phyloP scores from a whole-genome alignment of 129 eudicot genomes.

The Cynara cardunculus region DNA sequence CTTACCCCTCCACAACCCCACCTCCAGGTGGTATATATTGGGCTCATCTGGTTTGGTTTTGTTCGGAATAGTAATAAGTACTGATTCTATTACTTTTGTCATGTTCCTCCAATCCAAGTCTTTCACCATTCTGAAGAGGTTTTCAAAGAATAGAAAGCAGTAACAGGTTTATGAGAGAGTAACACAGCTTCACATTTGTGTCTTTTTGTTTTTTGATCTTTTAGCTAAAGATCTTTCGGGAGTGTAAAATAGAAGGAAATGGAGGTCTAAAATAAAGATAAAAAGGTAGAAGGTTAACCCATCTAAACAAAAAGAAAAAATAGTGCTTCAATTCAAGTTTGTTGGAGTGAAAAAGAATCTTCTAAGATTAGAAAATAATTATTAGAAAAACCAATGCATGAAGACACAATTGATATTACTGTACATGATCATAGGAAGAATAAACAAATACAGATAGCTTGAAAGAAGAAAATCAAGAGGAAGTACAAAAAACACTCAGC shows the following conservation, averaged over 20 bases:
- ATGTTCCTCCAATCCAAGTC: slow-evolving; percentile 7
- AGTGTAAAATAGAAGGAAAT: background rate
- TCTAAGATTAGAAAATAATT: background rate
- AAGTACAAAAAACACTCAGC: background rate
- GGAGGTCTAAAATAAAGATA: background rate
- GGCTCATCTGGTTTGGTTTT: background rate
- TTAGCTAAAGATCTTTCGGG: background rate
- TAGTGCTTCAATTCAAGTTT: background rate
- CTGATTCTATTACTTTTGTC: background rate
- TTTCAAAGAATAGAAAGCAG: background rate
- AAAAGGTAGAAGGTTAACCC: background rate
- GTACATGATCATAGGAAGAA: background rate
- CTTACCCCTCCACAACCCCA: background rate
- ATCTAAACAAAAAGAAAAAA: background rate
- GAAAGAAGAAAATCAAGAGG: background rate
- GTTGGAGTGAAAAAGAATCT: background rate
- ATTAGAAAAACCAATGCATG: background rate
- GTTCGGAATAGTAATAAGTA: background rate
- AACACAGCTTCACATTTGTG: background rate
- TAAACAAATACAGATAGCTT: slow-evolving; percentile 15
- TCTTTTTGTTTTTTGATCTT: background rate
- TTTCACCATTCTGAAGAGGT: slow-evolving; percentile 2
- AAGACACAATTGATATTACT: background rate
- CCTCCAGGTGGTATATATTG: background rate
- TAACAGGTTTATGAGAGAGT: background rate